Evolutionary conservation across 768 basidiomycete genomes (phyloP).

Genomic region (Amanita muscaria): DNA sequence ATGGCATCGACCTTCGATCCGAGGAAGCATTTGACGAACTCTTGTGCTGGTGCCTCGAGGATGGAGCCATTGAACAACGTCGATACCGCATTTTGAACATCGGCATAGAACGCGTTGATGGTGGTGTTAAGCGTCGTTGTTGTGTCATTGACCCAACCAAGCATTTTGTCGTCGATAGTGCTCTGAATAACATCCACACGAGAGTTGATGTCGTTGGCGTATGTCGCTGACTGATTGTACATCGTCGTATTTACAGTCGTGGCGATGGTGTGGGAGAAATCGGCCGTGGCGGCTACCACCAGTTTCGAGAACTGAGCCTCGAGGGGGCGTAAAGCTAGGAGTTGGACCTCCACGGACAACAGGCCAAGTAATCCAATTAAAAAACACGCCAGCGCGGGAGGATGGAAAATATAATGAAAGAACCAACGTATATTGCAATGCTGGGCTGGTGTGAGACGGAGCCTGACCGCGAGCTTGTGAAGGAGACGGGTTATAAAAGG

Average conservation of each 20-base stretch:
- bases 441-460: conserved; percentile 51
- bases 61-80: conserved; percentile 79
- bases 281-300: conserved; percentile 49
- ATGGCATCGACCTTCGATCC: conserved; percentile 86
- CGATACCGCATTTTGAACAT: conserved; percentile 71
- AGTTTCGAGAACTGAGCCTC: conserved; percentile 56
- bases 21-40: conserved; percentile 83
- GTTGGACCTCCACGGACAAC: conserved; percentile 78
- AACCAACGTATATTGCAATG: conserved; percentile 80
- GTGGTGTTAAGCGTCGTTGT: conserved; percentile 84
- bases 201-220: conserved; percentile 69
- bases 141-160: conserved; percentile 92
- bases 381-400: conserved; percentile 84
- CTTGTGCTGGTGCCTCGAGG: conserved; percentile 71
- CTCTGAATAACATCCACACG: conserved; percentile 64
- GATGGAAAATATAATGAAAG: conserved; percentile 83
- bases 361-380: conserved; percentile 90
- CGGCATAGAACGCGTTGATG: conserved; percentile 77
- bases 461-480: conserved; percentile 38
- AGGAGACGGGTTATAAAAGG: conserved; percentile 65
- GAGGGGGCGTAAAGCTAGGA: conserved; percentile 69
- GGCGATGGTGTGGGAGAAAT: conserved; percentile 66
- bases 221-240: conserved; percentile 68
- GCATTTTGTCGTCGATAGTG: conserved; percentile 77
- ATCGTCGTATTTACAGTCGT: conserved; percentile 75